Conservation (phyloP, 2,329 filamentous ascomycete species). For the Penicillium palitans region DNA sequence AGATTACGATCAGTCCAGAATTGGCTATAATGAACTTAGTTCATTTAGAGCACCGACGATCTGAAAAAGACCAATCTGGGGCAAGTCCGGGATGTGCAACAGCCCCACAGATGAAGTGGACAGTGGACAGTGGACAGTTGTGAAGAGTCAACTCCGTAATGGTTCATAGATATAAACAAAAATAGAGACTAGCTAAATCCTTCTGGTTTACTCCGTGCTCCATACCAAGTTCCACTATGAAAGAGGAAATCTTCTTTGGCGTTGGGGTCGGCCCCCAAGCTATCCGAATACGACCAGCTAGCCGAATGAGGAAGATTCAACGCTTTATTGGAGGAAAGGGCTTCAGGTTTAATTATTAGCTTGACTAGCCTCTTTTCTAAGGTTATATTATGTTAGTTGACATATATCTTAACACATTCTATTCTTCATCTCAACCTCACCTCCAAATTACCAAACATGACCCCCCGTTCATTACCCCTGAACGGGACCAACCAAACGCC, state of each 20-base stretch:
- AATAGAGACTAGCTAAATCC: not conserved
- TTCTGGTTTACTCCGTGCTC: not conserved
- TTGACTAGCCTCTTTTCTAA: not conserved
- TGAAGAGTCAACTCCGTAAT: not conserved
- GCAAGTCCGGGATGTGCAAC: not conserved
- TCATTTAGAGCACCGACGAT: too few relatives aligned
- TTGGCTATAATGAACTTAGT: not conserved
- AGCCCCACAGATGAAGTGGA: not conserved
- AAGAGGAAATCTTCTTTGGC: too few relatives aligned
- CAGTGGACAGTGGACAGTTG: not conserved
- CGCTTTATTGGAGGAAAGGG: not conserved
- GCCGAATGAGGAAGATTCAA: not conserved
- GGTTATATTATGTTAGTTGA: not conserved
- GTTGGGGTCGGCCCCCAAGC: not conserved
- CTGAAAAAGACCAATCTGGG: too few relatives aligned
- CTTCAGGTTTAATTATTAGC: not conserved
- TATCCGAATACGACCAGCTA: not conserved
- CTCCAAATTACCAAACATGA: not conserved
- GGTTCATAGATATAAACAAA: not conserved
- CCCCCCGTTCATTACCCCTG: not conserved
- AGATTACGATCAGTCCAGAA: not conserved
- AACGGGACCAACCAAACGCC: not conserved
- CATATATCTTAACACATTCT: not conserved
- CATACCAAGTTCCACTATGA: too few relatives aligned
- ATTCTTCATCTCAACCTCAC: not conserved